Evolutionary conservation across 306 rosid species (phyloP).

Genomic region (Ceratonia siliqua): DNA sequence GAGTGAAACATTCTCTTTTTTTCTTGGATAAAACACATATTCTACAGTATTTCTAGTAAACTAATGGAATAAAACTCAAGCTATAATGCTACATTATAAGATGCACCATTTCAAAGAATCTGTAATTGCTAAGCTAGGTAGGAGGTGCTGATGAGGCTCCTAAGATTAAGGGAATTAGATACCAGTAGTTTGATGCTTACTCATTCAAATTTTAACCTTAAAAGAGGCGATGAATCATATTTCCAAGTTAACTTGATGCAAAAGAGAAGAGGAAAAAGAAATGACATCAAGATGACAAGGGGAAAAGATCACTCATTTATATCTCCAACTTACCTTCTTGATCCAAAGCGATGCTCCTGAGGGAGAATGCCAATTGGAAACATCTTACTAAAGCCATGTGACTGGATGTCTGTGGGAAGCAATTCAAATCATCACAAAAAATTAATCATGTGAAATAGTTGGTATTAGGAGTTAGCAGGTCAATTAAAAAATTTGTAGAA

Average conservation of each 20-base stretch:
- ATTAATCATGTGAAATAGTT: neutral
- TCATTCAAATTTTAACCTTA: neutral
- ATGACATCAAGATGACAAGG: neutral
- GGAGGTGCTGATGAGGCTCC: neutral
- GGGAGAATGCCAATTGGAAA: conserved; percentile 93
- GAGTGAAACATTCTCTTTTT: neutral
- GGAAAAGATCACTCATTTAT: conserved; percentile 11
- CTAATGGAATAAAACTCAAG: neutral
- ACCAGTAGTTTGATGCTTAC: neutral
- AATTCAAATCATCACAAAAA: conserved; percentile 32
- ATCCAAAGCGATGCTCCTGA: conserved; percentile 65
- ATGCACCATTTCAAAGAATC: neutral
- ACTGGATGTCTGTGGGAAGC: conserved; percentile 66
- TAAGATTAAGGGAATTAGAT: neutral
- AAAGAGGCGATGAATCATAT: neutral
- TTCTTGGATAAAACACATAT: neutral
- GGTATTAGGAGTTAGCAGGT: conserved; percentile 25
- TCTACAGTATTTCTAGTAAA: neutral
- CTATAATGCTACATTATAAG: neutral
- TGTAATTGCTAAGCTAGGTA: neutral
- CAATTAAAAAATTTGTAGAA: conserved; percentile 1
- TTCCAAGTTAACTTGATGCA: neutral
- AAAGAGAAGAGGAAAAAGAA: neutral
- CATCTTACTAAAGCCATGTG: conserved; percentile 76
- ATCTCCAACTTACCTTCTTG: conserved; percentile 65